Evolutionary conservation across 2,329 filamentous ascomycete genomes (phyloP).

Genomic region (Huntiella moniliformis): DNA sequence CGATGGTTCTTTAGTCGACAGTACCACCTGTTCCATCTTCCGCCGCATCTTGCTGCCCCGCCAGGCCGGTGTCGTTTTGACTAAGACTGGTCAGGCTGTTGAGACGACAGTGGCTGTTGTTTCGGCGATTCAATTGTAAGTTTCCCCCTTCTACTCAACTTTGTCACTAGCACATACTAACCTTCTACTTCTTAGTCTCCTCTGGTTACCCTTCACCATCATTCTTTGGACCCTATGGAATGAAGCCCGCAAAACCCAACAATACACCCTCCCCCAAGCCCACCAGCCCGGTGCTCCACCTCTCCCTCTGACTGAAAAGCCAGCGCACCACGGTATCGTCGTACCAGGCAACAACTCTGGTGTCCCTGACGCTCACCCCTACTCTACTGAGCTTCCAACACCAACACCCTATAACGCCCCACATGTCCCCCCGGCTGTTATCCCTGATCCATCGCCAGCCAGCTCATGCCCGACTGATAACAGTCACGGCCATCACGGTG

Average conservation of each 20-base stretch:
- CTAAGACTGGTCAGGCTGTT: constrained; percentile 19
- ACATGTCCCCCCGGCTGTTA: background rate
- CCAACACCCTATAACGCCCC: background rate
- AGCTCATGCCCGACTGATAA: background rate
- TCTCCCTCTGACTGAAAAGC: background rate
- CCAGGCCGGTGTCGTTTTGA: constrained; percentile 18
- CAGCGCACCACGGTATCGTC: background rate
- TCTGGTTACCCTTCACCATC: constrained; percentile 22
- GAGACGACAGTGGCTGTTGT: constrained; percentile 25
- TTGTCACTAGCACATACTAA: background rate
- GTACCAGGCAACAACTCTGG: background rate
- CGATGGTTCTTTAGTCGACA: constrained; percentile 23
- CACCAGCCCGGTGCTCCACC: constrained; percentile 13
- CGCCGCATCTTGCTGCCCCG: constrained; percentile 12
- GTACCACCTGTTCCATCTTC: constrained; percentile 19
- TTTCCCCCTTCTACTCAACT: background rate
- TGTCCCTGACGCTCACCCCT: too few species aligned
- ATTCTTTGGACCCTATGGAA: constrained; percentile 18
- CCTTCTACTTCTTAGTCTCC: constrained; percentile 18
- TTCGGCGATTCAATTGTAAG: constrained; percentile 26
- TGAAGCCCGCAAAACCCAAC: constrained; percentile 20
- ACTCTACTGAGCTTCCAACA: background rate
- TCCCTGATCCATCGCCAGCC: background rate
- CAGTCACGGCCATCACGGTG: background rate
- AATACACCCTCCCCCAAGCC: constrained; percentile 8